Evolutionary conservation across 2,329 filamentous ascomycete genomes (phyloP), one percentile per base, ranked within the genome.

Genomic region (Penicillium sp.): DNA sequence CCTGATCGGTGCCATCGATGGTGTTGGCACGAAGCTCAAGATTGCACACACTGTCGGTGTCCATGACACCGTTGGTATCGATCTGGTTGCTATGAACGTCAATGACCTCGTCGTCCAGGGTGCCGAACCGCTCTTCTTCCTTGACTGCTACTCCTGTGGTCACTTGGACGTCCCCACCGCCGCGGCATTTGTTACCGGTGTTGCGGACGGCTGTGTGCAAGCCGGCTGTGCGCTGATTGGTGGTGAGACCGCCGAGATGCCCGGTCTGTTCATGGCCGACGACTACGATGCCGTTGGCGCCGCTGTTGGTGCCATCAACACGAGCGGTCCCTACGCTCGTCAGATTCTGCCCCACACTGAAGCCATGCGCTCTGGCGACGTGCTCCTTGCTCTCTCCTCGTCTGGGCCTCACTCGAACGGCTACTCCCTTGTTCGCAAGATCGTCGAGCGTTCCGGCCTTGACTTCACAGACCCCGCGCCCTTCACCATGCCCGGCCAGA

Each of bases 71-170:
- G 94, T 99, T 11, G 95, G 95, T 60, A 92, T 99, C 68, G 95
- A 99, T 74, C 85, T 99, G 37, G 95, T 99, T 4, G 95, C 95
- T 66, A 98, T 98, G 94, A 98, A 97, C 76, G 95, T 98, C 73
- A 99, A 99, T 76, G 95, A 99, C 72, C 84, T 99, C 0, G 89
- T 99, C 53, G 95, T 98, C 9, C 93, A 98, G 79, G 95, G 95
- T 55, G 95, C 95, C 13, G 91, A 95, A 67, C 93, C 95, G 2
- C 83, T 98, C 64, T 95, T 95, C 83, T 98, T 99, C 84, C 87
- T 98, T 62, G 95, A 99, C 81, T 98, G 96, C 84, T 97, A 96
- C 78, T 94, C 92, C 61, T 97, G 93, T 83, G 92, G 91, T 76
- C 89, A 89, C 75, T 85, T 99, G 22, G 87, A 96, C 66, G 85